Conservation (phyloP, 352 stramenopile species). For the Aphanomyces stellatus region DNA sequence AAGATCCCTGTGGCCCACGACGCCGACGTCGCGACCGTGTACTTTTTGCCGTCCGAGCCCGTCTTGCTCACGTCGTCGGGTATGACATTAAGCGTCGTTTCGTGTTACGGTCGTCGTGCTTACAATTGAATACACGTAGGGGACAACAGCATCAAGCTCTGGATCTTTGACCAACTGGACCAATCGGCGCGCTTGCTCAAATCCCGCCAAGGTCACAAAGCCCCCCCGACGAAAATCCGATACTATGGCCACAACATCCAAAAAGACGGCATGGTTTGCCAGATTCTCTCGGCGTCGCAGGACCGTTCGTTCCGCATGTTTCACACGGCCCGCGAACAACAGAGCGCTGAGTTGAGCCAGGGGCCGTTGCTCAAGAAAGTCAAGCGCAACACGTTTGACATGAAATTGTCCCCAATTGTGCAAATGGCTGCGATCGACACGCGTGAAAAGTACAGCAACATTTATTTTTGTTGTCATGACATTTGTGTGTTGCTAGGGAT, state of each 20-base stretch:
- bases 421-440: conserved; percentile 89
- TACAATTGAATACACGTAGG: not conserved
- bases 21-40: conserved; percentile 52
- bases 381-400: conserved; percentile 69
- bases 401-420: conserved; percentile 89
- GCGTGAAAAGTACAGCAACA: conserved; percentile 27
- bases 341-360: conserved; percentile 86
- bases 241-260: conserved; percentile 86
- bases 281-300: conserved; percentile 85
- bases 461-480: not conserved
- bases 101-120: not conserved
- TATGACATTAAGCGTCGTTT: not conserved
- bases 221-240: conserved; percentile 73
- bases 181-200: conserved; percentile 81
- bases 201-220: conserved; percentile 77
- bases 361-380: conserved; percentile 88
- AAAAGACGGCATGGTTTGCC: conserved; percentile 71
- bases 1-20: conserved; percentile 72
- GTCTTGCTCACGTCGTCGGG: conserved; percentile 74
- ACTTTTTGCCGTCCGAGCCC: conserved; percentile 84
- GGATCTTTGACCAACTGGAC: conserved; percentile 90
- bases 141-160: conserved; percentile 91
- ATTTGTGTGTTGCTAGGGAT: conserved; percentile 31
- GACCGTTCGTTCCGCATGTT: conserved; percentile 89
- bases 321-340: conserved; percentile 84